Evolutionary conservation across 2,329 filamentous ascomycete genomes (phyloP).

Genomic region (Aspergillus hiratsukae): DNA sequence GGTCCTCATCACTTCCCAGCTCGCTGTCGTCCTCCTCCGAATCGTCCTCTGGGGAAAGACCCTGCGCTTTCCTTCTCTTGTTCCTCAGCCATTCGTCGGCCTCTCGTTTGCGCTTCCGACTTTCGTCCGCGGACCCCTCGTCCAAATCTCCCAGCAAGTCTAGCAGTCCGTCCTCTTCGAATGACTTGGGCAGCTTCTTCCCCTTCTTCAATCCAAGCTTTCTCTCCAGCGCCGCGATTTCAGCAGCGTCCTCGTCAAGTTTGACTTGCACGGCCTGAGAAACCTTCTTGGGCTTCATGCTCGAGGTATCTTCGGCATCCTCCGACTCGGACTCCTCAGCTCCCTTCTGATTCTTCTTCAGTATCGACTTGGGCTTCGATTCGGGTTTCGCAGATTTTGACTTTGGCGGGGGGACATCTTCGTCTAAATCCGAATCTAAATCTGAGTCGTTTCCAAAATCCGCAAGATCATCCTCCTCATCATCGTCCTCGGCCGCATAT

Average conservation of each 20-base stretch:
- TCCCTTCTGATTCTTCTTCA: slow-evolving; percentile 28
- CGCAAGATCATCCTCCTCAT: slow-evolving; percentile 25
- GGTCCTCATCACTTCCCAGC: slow-evolving; percentile 20
- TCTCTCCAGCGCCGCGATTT: slow-evolving; percentile 82
- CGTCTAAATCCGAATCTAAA: slow-evolving; percentile 16
- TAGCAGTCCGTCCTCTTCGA: slow-evolving; percentile 77
- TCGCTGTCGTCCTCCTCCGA: slow-evolving; percentile 25
- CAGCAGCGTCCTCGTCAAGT: slow-evolving; percentile 75
- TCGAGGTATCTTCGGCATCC: slow-evolving; percentile 21
- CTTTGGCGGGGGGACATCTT: slow-evolving; percentile 18
- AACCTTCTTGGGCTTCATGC: slow-evolving; percentile 14
- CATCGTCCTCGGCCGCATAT: slow-evolving; percentile 13
- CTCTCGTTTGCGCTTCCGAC: slow-evolving; percentile 57
- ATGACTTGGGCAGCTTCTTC: slow-evolving; percentile 67
- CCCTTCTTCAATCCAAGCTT: slow-evolving; percentile 77
- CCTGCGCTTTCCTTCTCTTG: slow-evolving; percentile 53
- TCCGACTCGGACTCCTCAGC: slow-evolving; percentile 25
- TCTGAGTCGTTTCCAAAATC: slow-evolving; percentile 21
- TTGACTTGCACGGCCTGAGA: slow-evolving; percentile 53
- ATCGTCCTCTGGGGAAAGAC: slow-evolving; percentile 19
- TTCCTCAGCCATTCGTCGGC: slow-evolving; percentile 56
- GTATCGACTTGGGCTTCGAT: slow-evolving; percentile 29
- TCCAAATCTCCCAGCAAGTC: slow-evolving; percentile 69
- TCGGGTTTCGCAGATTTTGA: slow-evolving; percentile 20
- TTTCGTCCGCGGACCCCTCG: slow-evolving; percentile 49